Conservation (phyloP, 2,329 filamentous ascomycete genomes). For the Cryphonectria carpinicola region DNA sequence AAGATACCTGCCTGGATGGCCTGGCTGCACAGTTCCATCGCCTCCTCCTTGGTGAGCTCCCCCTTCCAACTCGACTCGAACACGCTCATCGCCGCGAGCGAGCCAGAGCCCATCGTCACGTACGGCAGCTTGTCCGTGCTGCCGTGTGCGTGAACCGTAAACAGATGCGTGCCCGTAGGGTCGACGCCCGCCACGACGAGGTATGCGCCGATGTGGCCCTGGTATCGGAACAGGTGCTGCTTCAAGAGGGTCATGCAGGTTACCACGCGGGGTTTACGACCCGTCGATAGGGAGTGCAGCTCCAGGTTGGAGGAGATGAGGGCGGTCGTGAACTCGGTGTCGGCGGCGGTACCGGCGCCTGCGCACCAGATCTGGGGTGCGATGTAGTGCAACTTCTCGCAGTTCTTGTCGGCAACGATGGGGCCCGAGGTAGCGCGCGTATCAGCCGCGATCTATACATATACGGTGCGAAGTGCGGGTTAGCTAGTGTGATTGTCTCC, state of each 20-base stretch:
- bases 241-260: conserved; percentile 99
- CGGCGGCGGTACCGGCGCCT: conserved; percentile 93
- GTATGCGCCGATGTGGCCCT: conserved; percentile 97
- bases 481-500: not conserved
- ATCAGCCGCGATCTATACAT: conserved; percentile 84
- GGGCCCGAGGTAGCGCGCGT: conserved; percentile 95
- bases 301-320: conserved; percentile 99
- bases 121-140: conserved; percentile 98
- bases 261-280: conserved; percentile 94
- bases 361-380: conserved; percentile 99
- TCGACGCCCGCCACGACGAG: conserved; percentile 96
- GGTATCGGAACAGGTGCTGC: conserved; percentile 98
- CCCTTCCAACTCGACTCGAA: conserved; percentile 97
- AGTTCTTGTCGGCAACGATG: conserved; percentile 99
- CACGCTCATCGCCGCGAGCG: conserved; percentile 94
- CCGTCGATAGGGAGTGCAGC: conserved; percentile 93
- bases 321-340: conserved; percentile 98
- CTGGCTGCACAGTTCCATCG: conserved; percentile 80
- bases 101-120: conserved; percentile 98
- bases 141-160: conserved; percentile 98
- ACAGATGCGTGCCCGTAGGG: conserved; percentile 91
- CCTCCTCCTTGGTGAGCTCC: conserved; percentile 74
- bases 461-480: not conserved
- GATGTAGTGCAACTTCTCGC: conserved; percentile 99
- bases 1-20: conserved; percentile 97